Percentiles rank a stretch among this genome's conserved stretches.
These are phyloP conservation scores for Micractinium sp. DNA, from an alignment of 139 green algal genomes.

Conservation along the genomic window DNA sequence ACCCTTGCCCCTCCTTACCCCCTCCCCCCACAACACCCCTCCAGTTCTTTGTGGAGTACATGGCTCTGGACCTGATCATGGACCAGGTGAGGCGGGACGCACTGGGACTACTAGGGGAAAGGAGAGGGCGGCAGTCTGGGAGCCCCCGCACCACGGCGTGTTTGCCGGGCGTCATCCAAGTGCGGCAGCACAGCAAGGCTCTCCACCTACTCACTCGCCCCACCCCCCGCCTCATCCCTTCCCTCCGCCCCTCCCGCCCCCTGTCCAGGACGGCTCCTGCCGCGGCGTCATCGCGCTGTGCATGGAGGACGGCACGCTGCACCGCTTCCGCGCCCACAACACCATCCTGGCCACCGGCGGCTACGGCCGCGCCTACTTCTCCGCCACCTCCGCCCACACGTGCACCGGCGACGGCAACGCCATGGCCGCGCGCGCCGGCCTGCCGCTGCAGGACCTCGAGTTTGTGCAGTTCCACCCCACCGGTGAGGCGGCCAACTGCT, in stretches of 20 bases:
- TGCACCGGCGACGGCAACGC: conserved; percentile 97
- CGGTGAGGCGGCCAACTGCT: conserved; percentile 10
- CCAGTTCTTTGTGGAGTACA: conserved; percentile 99
- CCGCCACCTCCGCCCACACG: conserved; percentile 96
- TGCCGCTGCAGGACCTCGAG: conserved; percentile 95
- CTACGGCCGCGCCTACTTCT: conserved; percentile 98
- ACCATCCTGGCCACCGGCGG: conserved; percentile 98
- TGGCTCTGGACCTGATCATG: conserved; percentile 99
- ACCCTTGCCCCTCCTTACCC: too few relatives aligned
- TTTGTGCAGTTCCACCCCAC: conserved; percentile 99
- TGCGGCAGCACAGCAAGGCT: too few relatives aligned
- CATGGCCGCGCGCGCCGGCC: conserved; percentile 93
- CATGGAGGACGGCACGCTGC: conserved; percentile 97
- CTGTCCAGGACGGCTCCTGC: conserved; percentile 72
- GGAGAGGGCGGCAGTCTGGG: neutral
- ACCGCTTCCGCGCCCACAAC: conserved; percentile 91
- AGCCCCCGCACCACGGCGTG: neutral
- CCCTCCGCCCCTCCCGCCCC: neutral
- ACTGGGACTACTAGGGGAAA: too few relatives aligned
- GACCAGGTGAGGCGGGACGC: conserved; percentile 55
- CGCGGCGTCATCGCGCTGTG: conserved; percentile 93
- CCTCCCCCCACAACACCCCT: too few relatives aligned
- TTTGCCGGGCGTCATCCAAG: too few relatives aligned
- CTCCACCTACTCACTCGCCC: neutral
- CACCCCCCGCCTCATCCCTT: neutral